phyloP scores from a whole-genome alignment of 768 basidiomycete genomes.

The Amylocystis lapponica region DNA sequence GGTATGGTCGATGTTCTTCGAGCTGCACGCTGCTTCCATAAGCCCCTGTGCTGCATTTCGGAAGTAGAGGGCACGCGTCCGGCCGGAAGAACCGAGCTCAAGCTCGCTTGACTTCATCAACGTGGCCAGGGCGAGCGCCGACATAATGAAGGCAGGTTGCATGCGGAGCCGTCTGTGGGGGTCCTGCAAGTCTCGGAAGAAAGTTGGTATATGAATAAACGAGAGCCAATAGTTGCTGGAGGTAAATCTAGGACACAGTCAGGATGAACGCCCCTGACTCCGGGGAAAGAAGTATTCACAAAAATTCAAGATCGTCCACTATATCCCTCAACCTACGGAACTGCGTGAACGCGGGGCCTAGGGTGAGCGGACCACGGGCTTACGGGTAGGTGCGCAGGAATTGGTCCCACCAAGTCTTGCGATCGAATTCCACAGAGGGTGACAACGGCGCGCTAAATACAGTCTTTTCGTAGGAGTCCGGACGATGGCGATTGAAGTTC shows the following conservation, averaged over 20 bases:
- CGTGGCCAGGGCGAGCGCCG: constrained; percentile 63
- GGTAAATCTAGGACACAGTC: constrained; percentile 44
- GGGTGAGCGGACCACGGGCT: constrained; percentile 1
- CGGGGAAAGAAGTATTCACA: constrained; percentile 34
- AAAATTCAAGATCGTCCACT: constrained; percentile 39
- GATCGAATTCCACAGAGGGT: constrained; percentile 27
- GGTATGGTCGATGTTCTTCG: constrained; percentile 51
- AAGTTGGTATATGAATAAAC: constrained; percentile 55
- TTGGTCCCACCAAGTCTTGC: constrained; percentile 43
- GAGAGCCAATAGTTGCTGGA: constrained; percentile 63
- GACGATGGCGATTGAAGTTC: constrained; percentile 9
- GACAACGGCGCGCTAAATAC: constrained; percentile 14
- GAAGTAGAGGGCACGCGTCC: constrained; percentile 51
- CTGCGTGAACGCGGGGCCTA: constrained; percentile 1
- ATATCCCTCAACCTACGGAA: constrained; percentile 43
- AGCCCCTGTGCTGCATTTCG: constrained; percentile 51
- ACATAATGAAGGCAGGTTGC: constrained; percentile 67
- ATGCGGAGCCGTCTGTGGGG: constrained; percentile 48
- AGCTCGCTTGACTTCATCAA: constrained; percentile 70
- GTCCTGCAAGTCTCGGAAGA: constrained; percentile 47
- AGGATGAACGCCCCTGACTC: neutral
- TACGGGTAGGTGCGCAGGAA: constrained; percentile 38
- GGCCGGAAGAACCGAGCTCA: constrained; percentile 48
- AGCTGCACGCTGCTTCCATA: constrained; percentile 44
- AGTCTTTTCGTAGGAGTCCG: constrained; percentile 4